Evolutionary conservation across 2,329 filamentous ascomycete species (phyloP).

Genomic region (Ceratocystis smalleyi): DNA sequence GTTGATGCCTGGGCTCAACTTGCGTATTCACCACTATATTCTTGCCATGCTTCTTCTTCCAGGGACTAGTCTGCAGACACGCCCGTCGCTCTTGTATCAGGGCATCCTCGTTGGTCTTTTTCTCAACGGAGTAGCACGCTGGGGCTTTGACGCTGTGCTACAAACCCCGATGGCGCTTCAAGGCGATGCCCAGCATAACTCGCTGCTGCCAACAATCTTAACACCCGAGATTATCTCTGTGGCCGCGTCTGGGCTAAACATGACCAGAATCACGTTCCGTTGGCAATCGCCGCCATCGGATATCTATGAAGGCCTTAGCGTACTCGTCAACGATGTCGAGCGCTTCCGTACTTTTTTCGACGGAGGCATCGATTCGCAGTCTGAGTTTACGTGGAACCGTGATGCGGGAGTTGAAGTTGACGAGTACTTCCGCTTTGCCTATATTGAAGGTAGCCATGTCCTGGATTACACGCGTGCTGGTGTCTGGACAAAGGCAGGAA

Average conservation of each 20-base stretch:
- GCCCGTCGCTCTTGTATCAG: slow-evolving; percentile 72
- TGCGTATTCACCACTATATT: slow-evolving; percentile 93
- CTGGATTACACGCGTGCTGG: slow-evolving; percentile 66
- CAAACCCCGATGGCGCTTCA: slow-evolving; percentile 63
- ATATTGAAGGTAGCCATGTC: slow-evolving; percentile 46
- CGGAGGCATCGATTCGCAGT: slow-evolving; percentile 30
- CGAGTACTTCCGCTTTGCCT: slow-evolving; percentile 68
- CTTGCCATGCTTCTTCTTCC: slow-evolving; percentile 73
- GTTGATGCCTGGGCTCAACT: slow-evolving; percentile 55
- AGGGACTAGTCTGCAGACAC: slow-evolving; percentile 76
- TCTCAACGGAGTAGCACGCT: slow-evolving; percentile 82
- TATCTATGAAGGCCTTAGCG: slow-evolving; percentile 57
- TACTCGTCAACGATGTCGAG: slow-evolving; percentile 77
- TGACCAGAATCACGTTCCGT: slow-evolving; percentile 47
- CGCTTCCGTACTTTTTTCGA: slow-evolving; percentile 57
- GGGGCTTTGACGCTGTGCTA: slow-evolving; percentile 82
- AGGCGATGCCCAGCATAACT: slow-evolving; percentile 49
- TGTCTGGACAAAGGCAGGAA: slow-evolving; percentile 46
- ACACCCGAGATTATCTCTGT: slow-evolving; percentile 28
- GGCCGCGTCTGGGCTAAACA: slow-evolving; percentile 17
- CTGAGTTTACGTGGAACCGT: slow-evolving; percentile 45
- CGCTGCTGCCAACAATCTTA: slow-evolving; percentile 41
- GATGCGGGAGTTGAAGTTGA: slow-evolving; percentile 31
- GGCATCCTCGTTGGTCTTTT: slow-evolving; percentile 81
- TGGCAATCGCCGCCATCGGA: slow-evolving; percentile 33